phyloP scores from a whole-genome alignment of 805 yeast genomes.

The Metschnikowia rubicola region DNA sequence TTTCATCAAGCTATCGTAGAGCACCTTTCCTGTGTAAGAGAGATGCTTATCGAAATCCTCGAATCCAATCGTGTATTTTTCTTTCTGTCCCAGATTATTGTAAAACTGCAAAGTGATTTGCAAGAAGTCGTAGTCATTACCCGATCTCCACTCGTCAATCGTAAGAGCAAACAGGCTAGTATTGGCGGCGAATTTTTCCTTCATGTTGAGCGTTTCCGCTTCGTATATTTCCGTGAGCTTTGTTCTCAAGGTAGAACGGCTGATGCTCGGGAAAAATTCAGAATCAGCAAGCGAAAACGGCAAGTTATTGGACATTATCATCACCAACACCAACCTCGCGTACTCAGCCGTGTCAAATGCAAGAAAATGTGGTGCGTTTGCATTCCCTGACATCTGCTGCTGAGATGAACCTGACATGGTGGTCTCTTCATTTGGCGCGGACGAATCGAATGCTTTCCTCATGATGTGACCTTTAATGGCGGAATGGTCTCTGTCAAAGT shows the following conservation, averaged over 20 bases:
- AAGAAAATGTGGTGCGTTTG: neutral
- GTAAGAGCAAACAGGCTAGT: slow-evolving; percentile 1
- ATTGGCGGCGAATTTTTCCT: neutral
- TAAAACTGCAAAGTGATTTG: neutral
- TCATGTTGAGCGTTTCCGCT: neutral
- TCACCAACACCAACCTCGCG: neutral
- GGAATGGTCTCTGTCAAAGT: neutral
- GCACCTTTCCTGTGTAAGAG: slow-evolving; percentile 1
- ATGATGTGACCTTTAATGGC: neutral
- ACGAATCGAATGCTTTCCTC: neutral
- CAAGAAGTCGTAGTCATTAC: neutral
- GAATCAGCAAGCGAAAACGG: neutral
- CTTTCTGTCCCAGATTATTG: neutral
- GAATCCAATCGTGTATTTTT: slow-evolving; percentile 3
- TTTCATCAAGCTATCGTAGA: neutral
- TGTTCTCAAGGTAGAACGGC: neutral
- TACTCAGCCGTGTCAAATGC: neutral
- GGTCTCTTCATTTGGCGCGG: neutral
- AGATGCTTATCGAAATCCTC: neutral
- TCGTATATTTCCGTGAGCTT: neutral
- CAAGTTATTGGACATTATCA: neutral
- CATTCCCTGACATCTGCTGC: too few relatives aligned
- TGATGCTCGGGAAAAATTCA: neutral
- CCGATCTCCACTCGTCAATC: slow-evolving; percentile 1
- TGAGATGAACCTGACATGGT: neutral